Percentiles rank a stretch among this genome's conserved stretches.
phyloP scores from a whole-genome alignment of 176 grass and related monocot genomes.

The Olyra latifolia region DNA sequence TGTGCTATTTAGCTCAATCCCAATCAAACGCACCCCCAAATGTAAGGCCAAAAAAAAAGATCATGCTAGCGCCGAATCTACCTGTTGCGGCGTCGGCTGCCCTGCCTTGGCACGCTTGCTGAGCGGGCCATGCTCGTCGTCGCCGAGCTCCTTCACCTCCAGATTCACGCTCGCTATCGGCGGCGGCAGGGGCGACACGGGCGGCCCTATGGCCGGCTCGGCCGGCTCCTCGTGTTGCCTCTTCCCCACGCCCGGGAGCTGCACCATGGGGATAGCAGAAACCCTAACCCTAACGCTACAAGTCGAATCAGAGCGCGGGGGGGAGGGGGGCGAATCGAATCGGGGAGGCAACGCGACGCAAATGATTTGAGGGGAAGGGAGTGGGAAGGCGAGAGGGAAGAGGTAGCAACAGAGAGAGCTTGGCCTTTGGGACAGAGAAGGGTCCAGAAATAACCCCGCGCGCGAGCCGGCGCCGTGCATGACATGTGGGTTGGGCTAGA shows the following conservation, averaged over 20 bases:
- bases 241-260: conserved; percentile 52
- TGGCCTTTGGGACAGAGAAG: conserved; percentile 42
- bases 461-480: not conserved
- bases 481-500: conserved; percentile 47
- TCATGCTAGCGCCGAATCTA: conserved; percentile 23
- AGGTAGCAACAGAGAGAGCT: not conserved
- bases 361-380: conserved; percentile 26
- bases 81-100: conserved; percentile 22
- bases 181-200: not conserved
- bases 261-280: conserved; percentile 51
- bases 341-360: not conserved
- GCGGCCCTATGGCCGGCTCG: conserved; percentile 18
- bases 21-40: not conserved
- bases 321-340: not conserved
- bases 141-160: conserved; percentile 37
- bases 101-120: conserved; percentile 41
- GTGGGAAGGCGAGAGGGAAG: conserved; percentile 10
- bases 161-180: conserved; percentile 27
- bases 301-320: not conserved
- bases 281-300: conserved; percentile 7
- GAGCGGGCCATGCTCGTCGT: not conserved
- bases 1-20: not conserved
- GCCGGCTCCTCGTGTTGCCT: conserved; percentile 35
- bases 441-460: conserved; percentile 43
- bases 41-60: not conserved